A percentile compares a stretch with the other conserved stretches of the same genome.
Conservation (phyloP, 768 basidiomycete species). For the Termitomyces sp. region DNA sequence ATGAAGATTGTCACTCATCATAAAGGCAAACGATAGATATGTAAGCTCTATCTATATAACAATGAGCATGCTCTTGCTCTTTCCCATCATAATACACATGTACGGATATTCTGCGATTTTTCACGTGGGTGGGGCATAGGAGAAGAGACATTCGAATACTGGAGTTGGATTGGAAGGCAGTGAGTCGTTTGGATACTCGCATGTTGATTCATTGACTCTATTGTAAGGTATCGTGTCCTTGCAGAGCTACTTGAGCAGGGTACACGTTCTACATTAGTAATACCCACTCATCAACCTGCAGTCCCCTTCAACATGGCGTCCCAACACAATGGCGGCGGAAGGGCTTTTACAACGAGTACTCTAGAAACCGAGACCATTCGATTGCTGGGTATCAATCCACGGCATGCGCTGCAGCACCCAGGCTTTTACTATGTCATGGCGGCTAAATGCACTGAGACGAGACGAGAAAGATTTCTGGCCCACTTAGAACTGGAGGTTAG, state of each 20-base stretch:
- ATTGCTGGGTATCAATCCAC: slow-evolving; percentile 70
- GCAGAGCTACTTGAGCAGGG: slow-evolving; percentile 90
- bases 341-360: slow-evolving; percentile 7
- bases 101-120: slow-evolving; percentile 81
- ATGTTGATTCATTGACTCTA: not conserved
- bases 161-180: slow-evolving; percentile 96
- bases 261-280: slow-evolving; percentile 50
- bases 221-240: slow-evolving; percentile 73
- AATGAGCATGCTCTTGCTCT: slow-evolving; percentile 79
- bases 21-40: slow-evolving; percentile 46
- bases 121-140: slow-evolving; percentile 93
- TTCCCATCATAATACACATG: slow-evolving; percentile 79
- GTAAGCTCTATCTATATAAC: slow-evolving; percentile 88
- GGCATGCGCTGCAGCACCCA: slow-evolving; percentile 81
- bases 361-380: slow-evolving; percentile 57
- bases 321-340: slow-evolving; percentile 7
- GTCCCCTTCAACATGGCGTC: slow-evolving; percentile 15
- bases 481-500: slow-evolving; percentile 55
- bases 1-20: not conserved
- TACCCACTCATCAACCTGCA: slow-evolving; percentile 54
- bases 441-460: slow-evolving; percentile 76
- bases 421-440: slow-evolving; percentile 92
- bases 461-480: slow-evolving; percentile 62
- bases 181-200: slow-evolving; percentile 30
- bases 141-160: slow-evolving; percentile 94